phyloP scores from a whole-genome alignment of 768 basidiomycete genomes.

The Ephemerocybe angulata region DNA sequence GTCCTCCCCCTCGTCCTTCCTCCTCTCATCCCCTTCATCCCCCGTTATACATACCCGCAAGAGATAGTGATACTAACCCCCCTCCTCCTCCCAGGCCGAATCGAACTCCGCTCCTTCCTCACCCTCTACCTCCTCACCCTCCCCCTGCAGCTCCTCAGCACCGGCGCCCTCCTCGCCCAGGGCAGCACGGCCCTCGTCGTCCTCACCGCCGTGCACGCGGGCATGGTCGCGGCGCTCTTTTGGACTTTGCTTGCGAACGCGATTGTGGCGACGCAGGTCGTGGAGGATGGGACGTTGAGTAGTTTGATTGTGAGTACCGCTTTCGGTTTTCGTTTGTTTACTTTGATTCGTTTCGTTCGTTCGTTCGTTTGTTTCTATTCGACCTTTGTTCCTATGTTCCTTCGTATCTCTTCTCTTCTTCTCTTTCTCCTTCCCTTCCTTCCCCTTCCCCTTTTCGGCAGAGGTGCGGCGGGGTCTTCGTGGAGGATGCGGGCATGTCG shows the following conservation, averaged over 20 bases:
- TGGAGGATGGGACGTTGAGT: conserved; percentile 84
- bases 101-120: conserved; percentile 69
- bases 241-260: conserved; percentile 77
- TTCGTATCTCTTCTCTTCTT: conserved; percentile 38
- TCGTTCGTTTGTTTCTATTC: conserved; percentile 44
- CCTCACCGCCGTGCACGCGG: conserved; percentile 77
- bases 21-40: not conserved
- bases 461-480: no score
- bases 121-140: conserved; percentile 66
- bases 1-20: not conserved
- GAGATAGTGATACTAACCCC: not conserved
- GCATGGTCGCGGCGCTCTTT: conserved; percentile 70
- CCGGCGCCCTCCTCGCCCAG: conserved; percentile 75
- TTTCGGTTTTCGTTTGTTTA: not conserved
- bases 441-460: not conserved
- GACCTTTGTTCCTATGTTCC: conserved; percentile 53
- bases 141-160: conserved; percentile 77
- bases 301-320: conserved; percentile 54
- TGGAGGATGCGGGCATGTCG: no score
- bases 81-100: conserved; percentile 41
- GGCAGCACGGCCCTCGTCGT: conserved; percentile 67
- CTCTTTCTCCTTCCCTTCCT: not conserved
- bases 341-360: conserved; percentile 20
- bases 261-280: conserved; percentile 80
- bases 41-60: no score